Conservation (phyloP, 1,284 basidiomycete genomes). For the Exobasidium rhododendri region DNA sequence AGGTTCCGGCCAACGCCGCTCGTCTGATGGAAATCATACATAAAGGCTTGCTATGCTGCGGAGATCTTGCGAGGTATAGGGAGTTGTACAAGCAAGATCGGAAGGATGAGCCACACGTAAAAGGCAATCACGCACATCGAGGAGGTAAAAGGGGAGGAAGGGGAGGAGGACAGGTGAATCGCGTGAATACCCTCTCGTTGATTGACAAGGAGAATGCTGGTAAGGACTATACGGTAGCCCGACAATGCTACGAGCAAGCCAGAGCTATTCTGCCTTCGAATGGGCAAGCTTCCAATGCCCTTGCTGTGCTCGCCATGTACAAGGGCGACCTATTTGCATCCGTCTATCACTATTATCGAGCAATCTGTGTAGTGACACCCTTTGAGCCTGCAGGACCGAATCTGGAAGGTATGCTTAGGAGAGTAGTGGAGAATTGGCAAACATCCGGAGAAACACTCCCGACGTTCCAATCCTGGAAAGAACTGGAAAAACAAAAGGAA, state of each 20-base stretch:
- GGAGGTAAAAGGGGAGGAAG: background rate
- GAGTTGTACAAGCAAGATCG: constrained; percentile 65
- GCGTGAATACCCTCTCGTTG: background rate
- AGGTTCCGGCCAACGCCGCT: constrained; percentile 31
- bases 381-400: constrained; percentile 87
- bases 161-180: constrained; percentile 1
- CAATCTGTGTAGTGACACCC: constrained; percentile 77
- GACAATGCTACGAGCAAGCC: constrained; percentile 44
- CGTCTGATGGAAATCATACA: constrained; percentile 63
- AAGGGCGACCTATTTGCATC: constrained; percentile 75
- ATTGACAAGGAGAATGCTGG: background rate
- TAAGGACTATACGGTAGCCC: constrained; percentile 39
- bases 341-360: constrained; percentile 83
- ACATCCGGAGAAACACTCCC: background rate
- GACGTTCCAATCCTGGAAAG: background rate
- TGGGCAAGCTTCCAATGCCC: constrained; percentile 82
- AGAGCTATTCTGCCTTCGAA: constrained; percentile 43
- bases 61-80: constrained; percentile 87
- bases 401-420: constrained; percentile 61
- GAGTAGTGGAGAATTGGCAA: constrained; percentile 28
- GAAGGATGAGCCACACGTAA: background rate
- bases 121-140: background rate
- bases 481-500: background rate
- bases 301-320: constrained; percentile 86
- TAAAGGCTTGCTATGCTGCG: constrained; percentile 84